Percentiles rank a stretch among this genome's conserved stretches.
phyloP scores from a whole-genome alignment of 805 yeast genomes.

The Komagataella phaffii region DNA sequence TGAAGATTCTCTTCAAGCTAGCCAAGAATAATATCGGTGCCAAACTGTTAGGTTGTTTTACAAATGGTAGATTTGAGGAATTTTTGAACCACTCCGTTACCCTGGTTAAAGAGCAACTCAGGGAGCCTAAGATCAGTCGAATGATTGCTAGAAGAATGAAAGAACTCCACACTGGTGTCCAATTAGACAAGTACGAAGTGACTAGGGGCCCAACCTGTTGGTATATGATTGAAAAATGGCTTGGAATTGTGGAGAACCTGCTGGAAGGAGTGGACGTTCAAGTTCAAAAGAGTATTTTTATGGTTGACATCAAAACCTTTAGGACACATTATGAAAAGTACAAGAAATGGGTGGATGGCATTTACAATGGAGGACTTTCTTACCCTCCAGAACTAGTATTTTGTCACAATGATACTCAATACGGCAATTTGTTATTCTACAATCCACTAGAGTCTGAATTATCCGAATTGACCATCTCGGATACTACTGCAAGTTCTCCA shows the following conservation, averaged over 20 bases:
- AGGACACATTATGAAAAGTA: conserved; percentile 35
- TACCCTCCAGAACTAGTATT: conserved; percentile 48
- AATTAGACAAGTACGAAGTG: conserved; percentile 43
- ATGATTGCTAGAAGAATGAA: conserved; percentile 95
- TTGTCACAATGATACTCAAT: conserved; percentile 95
- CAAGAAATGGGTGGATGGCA: conserved; percentile 43
- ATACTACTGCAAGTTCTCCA: neutral
- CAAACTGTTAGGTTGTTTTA: conserved; percentile 72
- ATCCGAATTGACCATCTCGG: neutral
- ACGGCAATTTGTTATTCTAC: conserved; percentile 73
- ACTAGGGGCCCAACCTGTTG: conserved; percentile 55
- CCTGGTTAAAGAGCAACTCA: conserved; percentile 56
- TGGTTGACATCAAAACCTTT: conserved; percentile 36
- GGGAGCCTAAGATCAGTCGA: conserved; percentile 62
- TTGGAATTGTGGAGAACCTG: conserved; percentile 26
- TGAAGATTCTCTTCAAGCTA: conserved; percentile 57
- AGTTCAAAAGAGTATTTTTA: conserved; percentile 24
- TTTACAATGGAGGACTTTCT: conserved; percentile 27
- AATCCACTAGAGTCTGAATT: conserved; percentile 6
- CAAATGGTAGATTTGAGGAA: conserved; percentile 91
- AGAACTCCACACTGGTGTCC: conserved; percentile 76
- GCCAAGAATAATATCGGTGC: conserved; percentile 81
- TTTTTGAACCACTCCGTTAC: conserved; percentile 75
- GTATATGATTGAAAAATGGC: conserved; percentile 65
- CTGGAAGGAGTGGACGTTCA: conserved; percentile 24